Evolutionary conservation across 176 grass and related monocot genomes (phyloP).

Genomic region (Canna indica): DNA sequence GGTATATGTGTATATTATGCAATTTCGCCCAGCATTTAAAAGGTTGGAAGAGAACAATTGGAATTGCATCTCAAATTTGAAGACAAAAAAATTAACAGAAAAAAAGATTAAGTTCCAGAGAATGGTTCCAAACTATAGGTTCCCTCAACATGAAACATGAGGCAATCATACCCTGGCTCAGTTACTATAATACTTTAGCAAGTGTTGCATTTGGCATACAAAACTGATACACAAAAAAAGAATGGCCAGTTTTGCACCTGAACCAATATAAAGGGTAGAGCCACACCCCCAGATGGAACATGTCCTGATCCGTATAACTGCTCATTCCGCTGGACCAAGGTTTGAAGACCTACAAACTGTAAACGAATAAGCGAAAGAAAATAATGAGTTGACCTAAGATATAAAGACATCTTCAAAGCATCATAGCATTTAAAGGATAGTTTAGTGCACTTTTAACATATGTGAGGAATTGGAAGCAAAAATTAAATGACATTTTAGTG

Average conservation of each 20-base stretch:
- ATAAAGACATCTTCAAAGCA: not conserved
- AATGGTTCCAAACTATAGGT: too few species aligned
- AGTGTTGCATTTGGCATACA: not conserved
- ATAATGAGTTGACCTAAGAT: too few species aligned
- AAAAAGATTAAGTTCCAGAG: too few species aligned
- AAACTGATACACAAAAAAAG: not conserved
- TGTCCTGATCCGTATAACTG: conserved; percentile 70
- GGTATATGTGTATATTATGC: too few species aligned
- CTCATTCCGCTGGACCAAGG: conserved; percentile 71
- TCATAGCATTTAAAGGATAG: not conserved
- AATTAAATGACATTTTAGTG: not conserved
- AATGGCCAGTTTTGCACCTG: conserved; percentile 36
- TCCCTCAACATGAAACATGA: too few species aligned
- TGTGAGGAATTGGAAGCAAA: not conserved
- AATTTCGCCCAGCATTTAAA: too few species aligned
- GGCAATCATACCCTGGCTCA: too few species aligned
- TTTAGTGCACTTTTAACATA: not conserved
- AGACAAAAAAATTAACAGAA: too few species aligned
- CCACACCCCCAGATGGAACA: conserved; percentile 71
- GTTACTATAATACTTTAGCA: not conserved
- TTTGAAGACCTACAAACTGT: conserved; percentile 83
- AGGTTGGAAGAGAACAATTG: too few species aligned
- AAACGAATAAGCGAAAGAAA: not conserved
- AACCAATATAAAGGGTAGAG: conserved; percentile 94
- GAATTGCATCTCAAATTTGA: too few species aligned